phyloP scores from a whole-genome alignment of 108 stramenopile genomes.

The Cyclotella choctawhatcheeana region DNA sequence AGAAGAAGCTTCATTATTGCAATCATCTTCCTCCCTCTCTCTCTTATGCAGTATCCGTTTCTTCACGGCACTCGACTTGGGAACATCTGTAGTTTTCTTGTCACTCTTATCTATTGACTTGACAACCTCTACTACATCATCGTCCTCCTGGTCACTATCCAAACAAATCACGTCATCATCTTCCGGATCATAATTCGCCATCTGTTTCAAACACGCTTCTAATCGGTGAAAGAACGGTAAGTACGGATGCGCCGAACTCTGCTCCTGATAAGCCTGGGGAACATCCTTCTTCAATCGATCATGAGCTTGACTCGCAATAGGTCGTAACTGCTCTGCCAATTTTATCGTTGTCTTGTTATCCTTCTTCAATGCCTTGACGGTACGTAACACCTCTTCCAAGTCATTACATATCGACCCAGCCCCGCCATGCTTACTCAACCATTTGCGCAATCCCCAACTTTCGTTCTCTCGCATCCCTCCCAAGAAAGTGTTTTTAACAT shows the following conservation, averaged over 20 bases:
- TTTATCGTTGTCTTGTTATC: constrained; percentile 54
- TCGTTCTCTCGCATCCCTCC: constrained; percentile 91
- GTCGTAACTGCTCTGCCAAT: constrained; percentile 69
- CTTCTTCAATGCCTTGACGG: constrained; percentile 64
- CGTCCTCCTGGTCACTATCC: constrained; percentile 64
- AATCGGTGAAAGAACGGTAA: constrained; percentile 89
- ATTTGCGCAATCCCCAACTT: constrained; percentile 90
- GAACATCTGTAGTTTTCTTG: not conserved
- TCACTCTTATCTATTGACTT: not conserved
- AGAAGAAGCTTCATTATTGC: not conserved
- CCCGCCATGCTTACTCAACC: constrained; percentile 83
- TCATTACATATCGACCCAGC: constrained; percentile 86
- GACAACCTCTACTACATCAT: constrained; percentile 30
- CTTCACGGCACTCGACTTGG: constrained; percentile 6
- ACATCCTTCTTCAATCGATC: constrained; percentile 76
- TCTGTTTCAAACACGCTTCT: constrained; percentile 75
- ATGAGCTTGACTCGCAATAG: constrained; percentile 65
- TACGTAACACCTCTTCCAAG: constrained; percentile 69
- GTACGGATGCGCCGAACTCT: constrained; percentile 86
- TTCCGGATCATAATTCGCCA: constrained; percentile 86
- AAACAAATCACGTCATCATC: constrained; percentile 89
- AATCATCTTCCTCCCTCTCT: constrained; percentile 10
- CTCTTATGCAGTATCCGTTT: constrained; percentile 7
- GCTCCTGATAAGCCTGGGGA: constrained; percentile 87
- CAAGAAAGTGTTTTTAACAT: constrained; percentile 83